Conservation (phyloP, 2,329 filamentous ascomycete genomes). For the Aspergillus tamarii region DNA sequence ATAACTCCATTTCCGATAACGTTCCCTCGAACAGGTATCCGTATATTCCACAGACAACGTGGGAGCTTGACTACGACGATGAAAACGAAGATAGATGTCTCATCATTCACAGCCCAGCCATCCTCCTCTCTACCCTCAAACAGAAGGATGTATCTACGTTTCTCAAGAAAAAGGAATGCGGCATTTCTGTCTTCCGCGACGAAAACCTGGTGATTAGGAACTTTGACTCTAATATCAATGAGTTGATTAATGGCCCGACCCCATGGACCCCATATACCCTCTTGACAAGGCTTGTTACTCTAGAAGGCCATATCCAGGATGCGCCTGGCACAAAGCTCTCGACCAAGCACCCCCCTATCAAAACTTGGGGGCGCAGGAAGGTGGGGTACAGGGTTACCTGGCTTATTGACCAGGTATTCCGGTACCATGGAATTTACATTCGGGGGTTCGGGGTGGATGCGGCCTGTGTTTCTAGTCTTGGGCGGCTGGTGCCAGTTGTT, state of each 20-base stretch:
- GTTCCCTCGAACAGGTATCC: background rate
- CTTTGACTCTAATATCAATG: too few species aligned
- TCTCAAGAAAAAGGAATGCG: too few species aligned
- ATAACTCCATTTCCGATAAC: background rate
- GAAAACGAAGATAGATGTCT: background rate
- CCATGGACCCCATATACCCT: background rate
- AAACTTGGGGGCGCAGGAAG: background rate
- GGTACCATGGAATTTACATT: background rate
- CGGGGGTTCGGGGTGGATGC: background rate
- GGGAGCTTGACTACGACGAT: too few species aligned
- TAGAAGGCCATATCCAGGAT: background rate
- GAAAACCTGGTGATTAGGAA: background rate
- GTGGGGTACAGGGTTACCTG: background rate
- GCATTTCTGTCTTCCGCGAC: background rate
- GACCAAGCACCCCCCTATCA: background rate
- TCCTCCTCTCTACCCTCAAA: background rate
- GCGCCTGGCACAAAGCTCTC: background rate
- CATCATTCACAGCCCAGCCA: background rate
- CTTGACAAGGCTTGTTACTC: background rate
- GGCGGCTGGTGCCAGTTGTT: background rate
- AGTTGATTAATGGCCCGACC: background rate
- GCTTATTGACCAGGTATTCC: background rate
- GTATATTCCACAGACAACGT: background rate
- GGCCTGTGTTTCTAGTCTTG: background rate
- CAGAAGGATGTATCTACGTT: background rate